Evolutionary conservation across 495 filamentous ascomycete genomes (phyloP), one percentile per base, ranked within the genome.

Genomic region (Thermochaetoides thermophila): DNA sequence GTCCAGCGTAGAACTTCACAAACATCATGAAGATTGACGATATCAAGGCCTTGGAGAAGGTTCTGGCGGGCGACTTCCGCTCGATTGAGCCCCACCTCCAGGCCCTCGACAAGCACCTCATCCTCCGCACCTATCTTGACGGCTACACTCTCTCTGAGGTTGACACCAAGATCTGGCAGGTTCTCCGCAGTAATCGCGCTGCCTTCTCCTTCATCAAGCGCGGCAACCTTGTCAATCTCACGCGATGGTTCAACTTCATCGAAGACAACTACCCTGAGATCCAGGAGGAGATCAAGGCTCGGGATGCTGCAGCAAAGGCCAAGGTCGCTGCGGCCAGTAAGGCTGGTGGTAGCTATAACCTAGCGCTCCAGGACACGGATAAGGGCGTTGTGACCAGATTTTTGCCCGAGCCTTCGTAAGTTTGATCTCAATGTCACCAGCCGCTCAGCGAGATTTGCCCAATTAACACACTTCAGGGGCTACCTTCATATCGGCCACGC

Each of bases 401-500:
- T 62, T 77, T 87, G 11, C 89, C 89, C 1, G 89, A 97, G 74
- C 89, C 89, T 40, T 94, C 87, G 71, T 81, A 60, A 63, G 73
- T 60, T 23, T 15, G 23, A 4, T 17, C 14, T 5, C n/a, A n/a
- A n/a, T n/a, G n/a, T n/a, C n/a, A n/a, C n/a, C n/a, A n/a, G n/a
- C n/a, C n/a, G 7, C 17, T 3, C 2, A 16, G 9, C 9, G 0
- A 3, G 7, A 9, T 4, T 4, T n/a, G 13, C 0, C 11, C 6
- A 7, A 5, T 29, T 2, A 19, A 31, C 36, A 37, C 15, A 8
- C 4, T 11, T 17, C 21, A 62, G 56, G 16, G 85, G 85, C 17
- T 93, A 93, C 44, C 74, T 93, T 20, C 85, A 93, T 57, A 91
- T 93, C 37, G 86, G 86, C 32, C 86, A 93, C 56, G 83, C 82